Evolutionary conservation across 768 basidiomycete genomes (phyloP).

Genomic region (Gloeostereum incarnatum): DNA sequence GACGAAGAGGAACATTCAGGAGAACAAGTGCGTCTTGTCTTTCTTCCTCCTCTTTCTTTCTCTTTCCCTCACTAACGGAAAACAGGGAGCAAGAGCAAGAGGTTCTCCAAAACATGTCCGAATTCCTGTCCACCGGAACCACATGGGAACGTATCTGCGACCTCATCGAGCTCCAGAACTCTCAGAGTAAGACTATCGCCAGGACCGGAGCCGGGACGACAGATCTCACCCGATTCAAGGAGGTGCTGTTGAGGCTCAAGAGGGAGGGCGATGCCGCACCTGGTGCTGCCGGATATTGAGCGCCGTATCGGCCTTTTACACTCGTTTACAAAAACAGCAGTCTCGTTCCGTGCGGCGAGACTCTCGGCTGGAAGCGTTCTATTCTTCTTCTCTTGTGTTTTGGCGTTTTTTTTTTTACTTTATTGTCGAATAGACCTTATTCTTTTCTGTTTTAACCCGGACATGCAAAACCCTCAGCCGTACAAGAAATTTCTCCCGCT

Average conservation of each 20-base stretch:
- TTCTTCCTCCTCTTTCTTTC: constrained; percentile 1
- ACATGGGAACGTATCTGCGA: constrained; percentile 95
- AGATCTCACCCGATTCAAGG: constrained; percentile 85
- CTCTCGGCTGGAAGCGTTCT: too few species aligned
- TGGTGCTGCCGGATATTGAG: constrained; percentile 86
- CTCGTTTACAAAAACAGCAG: too few species aligned
- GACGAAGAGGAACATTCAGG: constrained; percentile 84
- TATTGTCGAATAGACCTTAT: too few species aligned
- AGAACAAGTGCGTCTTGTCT: constrained; percentile 75
- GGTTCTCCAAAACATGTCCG: constrained; percentile 64
- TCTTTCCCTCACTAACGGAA: neutral
- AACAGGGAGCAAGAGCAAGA: constrained; percentile 79
- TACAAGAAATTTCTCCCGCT: too few species aligned
- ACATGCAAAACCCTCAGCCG: too few species aligned
- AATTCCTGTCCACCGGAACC: constrained; percentile 78
- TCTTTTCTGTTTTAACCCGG: too few species aligned
- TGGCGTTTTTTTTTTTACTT: too few species aligned
- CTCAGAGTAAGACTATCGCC: constrained; percentile 93
- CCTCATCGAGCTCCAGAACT: constrained; percentile 83
- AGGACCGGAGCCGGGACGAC: constrained; percentile 82
- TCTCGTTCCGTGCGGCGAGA: too few species aligned
- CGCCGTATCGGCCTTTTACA: too few species aligned
- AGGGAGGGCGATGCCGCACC: constrained; percentile 89
- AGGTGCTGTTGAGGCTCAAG: constrained; percentile 81
- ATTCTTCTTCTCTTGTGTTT: too few species aligned